Evolutionary conservation across 768 basidiomycete genomes (phyloP), one percentile per base, ranked within the genome.

Genomic region (Rhizopogon vinicolor): DNA sequence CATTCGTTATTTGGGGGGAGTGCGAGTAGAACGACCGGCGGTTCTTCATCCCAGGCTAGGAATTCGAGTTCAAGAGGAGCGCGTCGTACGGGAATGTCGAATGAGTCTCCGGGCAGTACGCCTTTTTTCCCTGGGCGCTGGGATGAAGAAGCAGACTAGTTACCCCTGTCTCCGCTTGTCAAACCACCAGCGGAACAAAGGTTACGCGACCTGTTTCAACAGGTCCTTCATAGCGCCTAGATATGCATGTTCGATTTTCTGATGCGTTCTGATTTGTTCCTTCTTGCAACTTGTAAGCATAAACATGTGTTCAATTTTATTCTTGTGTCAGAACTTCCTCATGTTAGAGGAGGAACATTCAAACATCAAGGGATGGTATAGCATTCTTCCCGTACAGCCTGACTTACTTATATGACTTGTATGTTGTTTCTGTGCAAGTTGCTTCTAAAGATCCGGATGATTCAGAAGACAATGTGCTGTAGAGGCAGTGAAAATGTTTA

Each of bases 81-180:
- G 22, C 58, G 42, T 49, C 68, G 49, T 37, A 51, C 53, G 16
- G 44, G 51, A 3, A 46, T 41, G n/a, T 45, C 58, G 8, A 60
- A 57, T 33, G 48, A 44, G 28, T n/a, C 45, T 8, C 41, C 58
- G 14, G 51, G 54, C n/a, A 52, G 28, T 29, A 55, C 64, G 33
- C 65, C 68, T 14, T 56, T 57, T 37, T 65, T 72, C 41, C 71
- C 71, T 2, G 72, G 71, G 18, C 68, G 62, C 31, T 73, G 71
- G 71, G 62, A 63, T 10, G 70, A 73, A 41, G 65, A 69, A 50
- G 59, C 69, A 43, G 71, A 72, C 43, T 73, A 52, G 72, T 54
- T 3, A 18, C 7, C 43, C 9, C 41, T 31, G 29, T 22, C n/a
- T 51, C 18, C n/a, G 31, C 25, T 53, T 37, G 14, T 49, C 35